A percentile compares a stretch with the other conserved stretches of the same genome.
Conservation (phyloP, 495 filamentous ascomycete genomes). For the Lichenothelia convexa region DNA sequence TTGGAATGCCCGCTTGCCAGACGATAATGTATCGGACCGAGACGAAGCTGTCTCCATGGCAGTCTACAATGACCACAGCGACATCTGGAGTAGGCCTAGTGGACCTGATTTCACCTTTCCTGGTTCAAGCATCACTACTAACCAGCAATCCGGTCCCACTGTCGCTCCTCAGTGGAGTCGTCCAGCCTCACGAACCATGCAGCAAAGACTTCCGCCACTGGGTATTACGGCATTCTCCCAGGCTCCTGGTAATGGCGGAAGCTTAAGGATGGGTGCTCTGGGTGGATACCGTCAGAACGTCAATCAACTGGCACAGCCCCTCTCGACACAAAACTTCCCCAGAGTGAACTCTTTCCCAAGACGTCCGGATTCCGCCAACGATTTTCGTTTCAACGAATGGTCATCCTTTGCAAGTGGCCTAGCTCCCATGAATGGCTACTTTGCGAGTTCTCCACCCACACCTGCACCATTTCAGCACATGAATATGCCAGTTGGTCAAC, state of each 20-base stretch:
- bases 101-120: too few species aligned
- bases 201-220: too few species aligned
- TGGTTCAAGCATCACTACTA: too few species aligned
- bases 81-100: too few species aligned
- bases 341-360: constrained; percentile 23
- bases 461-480: constrained; percentile 13
- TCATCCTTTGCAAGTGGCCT: not conserved
- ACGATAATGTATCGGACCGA: constrained; percentile 44
- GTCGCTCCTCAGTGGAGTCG: too few species aligned
- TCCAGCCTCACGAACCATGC: too few species aligned
- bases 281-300: constrained; percentile 5
- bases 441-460: constrained; percentile 1
- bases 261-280: too few species aligned
- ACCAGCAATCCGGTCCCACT: too few species aligned
- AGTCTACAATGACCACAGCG: too few species aligned
- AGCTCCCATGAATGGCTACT: not conserved
- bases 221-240: too few species aligned
- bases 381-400: constrained; percentile 14
- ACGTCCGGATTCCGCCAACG: constrained; percentile 20
- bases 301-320: constrained; percentile 21
- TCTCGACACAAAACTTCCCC: constrained; percentile 22
- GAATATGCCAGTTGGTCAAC: constrained; percentile 23
- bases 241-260: too few species aligned
- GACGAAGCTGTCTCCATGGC: constrained; percentile 42
- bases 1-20: constrained; percentile 42